Percentiles rank a stretch among this genome's conserved stretches.
Evolutionary conservation across 495 filamentous ascomycete genomes (phyloP).

Genomic region (Xylaria telfairii): DNA sequence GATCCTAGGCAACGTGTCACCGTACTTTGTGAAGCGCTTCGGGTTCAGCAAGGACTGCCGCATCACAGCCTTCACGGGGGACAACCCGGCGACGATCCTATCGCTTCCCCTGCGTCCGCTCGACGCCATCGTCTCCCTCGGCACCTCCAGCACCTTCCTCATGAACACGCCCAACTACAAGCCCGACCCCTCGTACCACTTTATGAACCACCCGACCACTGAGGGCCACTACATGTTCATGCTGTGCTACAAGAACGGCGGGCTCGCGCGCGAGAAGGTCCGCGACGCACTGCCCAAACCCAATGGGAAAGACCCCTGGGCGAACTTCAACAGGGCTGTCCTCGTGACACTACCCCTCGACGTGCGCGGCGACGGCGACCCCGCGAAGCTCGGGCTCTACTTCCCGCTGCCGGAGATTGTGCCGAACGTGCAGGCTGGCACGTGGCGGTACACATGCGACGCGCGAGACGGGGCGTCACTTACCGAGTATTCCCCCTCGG

Average conservation of each 20-base stretch:
- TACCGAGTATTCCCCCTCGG: constrained; percentile 36
- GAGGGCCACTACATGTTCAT: constrained; percentile 94
- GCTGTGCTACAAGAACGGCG: constrained; percentile 99
- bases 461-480: constrained; percentile 54
- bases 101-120: constrained; percentile 82
- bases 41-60: constrained; percentile 77
- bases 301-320: constrained; percentile 65
- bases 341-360: constrained; percentile 70
- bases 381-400: constrained; percentile 84
- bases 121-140: constrained; percentile 92
- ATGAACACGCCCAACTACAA: constrained; percentile 93
- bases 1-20: constrained; percentile 72
- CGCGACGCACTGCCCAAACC: constrained; percentile 67
- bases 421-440: constrained; percentile 81
- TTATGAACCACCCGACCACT: constrained; percentile 88
- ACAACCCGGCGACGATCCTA: constrained; percentile 95
- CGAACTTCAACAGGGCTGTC: constrained; percentile 73
- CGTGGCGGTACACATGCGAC: constrained; percentile 79
- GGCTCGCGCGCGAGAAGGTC: constrained; percentile 86
- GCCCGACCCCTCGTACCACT: constrained; percentile 85
- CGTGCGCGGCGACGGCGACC: constrained; percentile 56
- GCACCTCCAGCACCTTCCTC: constrained; percentile 94
- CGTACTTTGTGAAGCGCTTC: constrained; percentile 79
- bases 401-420: constrained; percentile 97
- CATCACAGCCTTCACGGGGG: constrained; percentile 87